phyloP scores from a whole-genome alignment of 2,329 filamentous ascomycete species.

The Shiraia bambusicola region DNA sequence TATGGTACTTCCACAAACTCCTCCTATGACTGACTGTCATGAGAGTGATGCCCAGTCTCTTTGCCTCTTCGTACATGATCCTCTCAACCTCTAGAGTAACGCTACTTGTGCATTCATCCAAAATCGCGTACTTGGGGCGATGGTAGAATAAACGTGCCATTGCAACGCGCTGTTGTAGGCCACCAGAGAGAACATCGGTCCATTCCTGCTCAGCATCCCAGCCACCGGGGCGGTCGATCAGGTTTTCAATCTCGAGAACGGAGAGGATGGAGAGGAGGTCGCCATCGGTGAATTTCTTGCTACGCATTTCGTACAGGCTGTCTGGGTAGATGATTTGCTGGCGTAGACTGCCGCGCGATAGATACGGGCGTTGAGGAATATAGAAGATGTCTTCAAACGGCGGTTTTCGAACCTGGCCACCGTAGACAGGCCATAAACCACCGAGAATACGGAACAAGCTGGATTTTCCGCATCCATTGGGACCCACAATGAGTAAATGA shows the following conservation, averaged over 20 bases:
- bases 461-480: constrained; percentile 96
- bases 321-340: constrained; percentile 98
- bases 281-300: constrained; percentile 77
- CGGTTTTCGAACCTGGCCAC: constrained; percentile 88
- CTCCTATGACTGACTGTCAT: constrained; percentile 94
- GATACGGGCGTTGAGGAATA: constrained; percentile 92
- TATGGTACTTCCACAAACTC: constrained; percentile 96
- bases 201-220: constrained; percentile 97
- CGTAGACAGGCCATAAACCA: constrained; percentile 96
- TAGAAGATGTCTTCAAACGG: constrained; percentile 95
- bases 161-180: constrained; percentile 91
- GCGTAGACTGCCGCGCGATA: constrained; percentile 86
- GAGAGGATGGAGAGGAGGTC: constrained; percentile 77
- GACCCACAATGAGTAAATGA: constrained; percentile 90
- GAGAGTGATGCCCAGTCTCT: constrained; percentile 84
- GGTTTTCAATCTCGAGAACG: constrained; percentile 77
- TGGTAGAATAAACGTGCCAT: constrained; percentile 97
- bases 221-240: constrained; percentile 76
- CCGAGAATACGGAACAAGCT: constrained; percentile 95
- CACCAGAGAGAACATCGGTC: constrained; percentile 89
- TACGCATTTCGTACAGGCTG: constrained; percentile 80
- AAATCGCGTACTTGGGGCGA: constrained; percentile 85
- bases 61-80: constrained; percentile 96
- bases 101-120: constrained; percentile 93
- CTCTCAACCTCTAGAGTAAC: constrained; percentile 95